Evolutionary conservation across 176 grass and related monocot species (phyloP).

Genomic region (Cenchrus americanus): DNA sequence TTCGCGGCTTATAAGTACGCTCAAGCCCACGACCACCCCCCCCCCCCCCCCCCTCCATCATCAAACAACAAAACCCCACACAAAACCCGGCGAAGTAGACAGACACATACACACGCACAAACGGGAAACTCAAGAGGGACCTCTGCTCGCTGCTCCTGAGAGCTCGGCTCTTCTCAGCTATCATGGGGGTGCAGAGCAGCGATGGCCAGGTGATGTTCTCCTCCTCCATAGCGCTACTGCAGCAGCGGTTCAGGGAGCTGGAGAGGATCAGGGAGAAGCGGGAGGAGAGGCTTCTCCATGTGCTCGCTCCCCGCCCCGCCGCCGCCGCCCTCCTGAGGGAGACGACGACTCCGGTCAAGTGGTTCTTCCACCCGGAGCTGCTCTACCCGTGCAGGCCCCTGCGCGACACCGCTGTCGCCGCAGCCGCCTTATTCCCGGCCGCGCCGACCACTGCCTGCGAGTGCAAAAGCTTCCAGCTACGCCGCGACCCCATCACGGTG

Average conservation of each 20-base stretch:
- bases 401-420: slow-evolving; percentile 28
- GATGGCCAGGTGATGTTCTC: slow-evolving; percentile 56
- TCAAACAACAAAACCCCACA: slow-evolving; percentile 7
- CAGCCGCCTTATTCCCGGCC: slow-evolving; percentile 39
- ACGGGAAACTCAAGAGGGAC: neutral
- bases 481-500: slow-evolving; percentile 29
- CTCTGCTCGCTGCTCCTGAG: neutral
- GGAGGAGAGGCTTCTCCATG: slow-evolving; percentile 64
- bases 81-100: slow-evolving; percentile 25
- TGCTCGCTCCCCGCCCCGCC: slow-evolving; percentile 22
- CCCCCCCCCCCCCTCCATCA: neutral
- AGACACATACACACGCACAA: neutral
- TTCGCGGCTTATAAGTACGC: slow-evolving; percentile 57
- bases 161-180: neutral
- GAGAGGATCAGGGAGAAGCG: slow-evolving; percentile 83
- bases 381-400: slow-evolving; percentile 61
- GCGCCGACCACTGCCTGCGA: slow-evolving; percentile 15
- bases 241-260: slow-evolving; percentile 84
- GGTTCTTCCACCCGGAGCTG: slow-evolving; percentile 74
- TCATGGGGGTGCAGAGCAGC: slow-evolving; percentile 50
- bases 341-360: slow-evolving; percentile 34
- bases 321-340: slow-evolving; percentile 7
- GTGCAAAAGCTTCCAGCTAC: slow-evolving; percentile 50
- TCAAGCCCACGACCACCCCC: slow-evolving; percentile 33
- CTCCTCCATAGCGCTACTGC: slow-evolving; percentile 83